phyloP scores from a whole-genome alignment of 257 asterid species.

The Solanum lignicaule region DNA sequence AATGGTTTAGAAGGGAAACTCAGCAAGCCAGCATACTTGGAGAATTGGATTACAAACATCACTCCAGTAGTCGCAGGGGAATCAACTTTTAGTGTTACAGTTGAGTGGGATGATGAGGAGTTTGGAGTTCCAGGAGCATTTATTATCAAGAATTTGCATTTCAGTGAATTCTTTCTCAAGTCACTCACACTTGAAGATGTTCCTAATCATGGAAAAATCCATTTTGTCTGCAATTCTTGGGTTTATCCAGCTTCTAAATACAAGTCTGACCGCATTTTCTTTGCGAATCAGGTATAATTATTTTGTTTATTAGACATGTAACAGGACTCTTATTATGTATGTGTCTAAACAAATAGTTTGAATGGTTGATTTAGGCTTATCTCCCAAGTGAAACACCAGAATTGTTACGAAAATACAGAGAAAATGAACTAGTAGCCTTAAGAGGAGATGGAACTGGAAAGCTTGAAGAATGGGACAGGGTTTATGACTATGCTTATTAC shows the following conservation, averaged over 20 bases:
- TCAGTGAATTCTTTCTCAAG: constrained; percentile 25
- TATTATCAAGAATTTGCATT: constrained; percentile 12
- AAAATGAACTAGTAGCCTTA: constrained; percentile 16
- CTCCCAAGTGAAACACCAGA: constrained; percentile 32
- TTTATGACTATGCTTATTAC: constrained; percentile 31
- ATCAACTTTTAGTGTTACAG: constrained; percentile 5
- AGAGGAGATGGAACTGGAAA: constrained; percentile 28
- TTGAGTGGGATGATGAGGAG: constrained; percentile 12
- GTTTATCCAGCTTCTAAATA: constrained; percentile 19
- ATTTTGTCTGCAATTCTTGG: constrained; percentile 31
- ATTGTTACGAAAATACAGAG: constrained; percentile 10
- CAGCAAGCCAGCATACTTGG: constrained; percentile 14
- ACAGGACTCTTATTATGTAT: not conserved
- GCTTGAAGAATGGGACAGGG: constrained; percentile 33
- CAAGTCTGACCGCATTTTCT: constrained; percentile 17
- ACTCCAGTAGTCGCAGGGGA: constrained; percentile 7
- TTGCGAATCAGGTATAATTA: constrained; percentile 20
- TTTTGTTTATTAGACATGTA: not conserved
- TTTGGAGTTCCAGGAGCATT: constrained; percentile 30
- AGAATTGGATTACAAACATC: constrained; percentile 5
- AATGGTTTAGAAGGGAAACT: constrained; percentile 15
- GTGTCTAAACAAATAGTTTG: not conserved
- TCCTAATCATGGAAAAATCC: constrained; percentile 7
- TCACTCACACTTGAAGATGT: constrained; percentile 21
- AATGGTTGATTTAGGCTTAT: constrained; percentile 6